Base-by-base conservation (phyloP, 148 eudicot species). In the Fallopia convolvulus region DNA sequence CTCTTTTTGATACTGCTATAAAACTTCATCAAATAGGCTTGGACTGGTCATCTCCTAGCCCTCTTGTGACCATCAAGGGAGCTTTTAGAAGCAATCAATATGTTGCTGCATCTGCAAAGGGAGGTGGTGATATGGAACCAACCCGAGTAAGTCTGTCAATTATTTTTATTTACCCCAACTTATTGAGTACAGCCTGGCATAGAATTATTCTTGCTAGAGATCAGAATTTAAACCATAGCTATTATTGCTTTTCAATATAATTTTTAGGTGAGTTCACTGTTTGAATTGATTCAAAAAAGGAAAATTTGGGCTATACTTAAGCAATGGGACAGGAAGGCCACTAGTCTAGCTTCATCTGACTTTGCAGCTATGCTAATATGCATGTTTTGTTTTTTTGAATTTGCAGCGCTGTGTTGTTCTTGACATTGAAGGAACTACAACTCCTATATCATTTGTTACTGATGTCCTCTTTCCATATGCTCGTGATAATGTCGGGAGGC, bases 361-460 rank as follows among this genome's bases (percentile, higher is more conserved):
- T 52, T 52, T 52, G 56, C 42, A 60, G 70, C 61, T 11, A 72
- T 75, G 26, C 74, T 75, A 58, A 72, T n/a, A n/a, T n/a, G n/a
- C n/a, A n/a, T 72, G 47, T 40, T 20, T 73, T 63, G 66, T 61
- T 40, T 30, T 70, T 12, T 5, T 76, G 75, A 36, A 76, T 23
- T 14, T 84, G 88, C 90, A 95, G 99, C 88, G 90, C 13, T 93
- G 94, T 86, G 84, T 95, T 84, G 97, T 95, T 74, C 93, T 95
- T 60, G 99, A 95, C 90, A 95, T 95, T 85, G 99, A 95, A 84
- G 99, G 99, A 81, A 95, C 99, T 41, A 91, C 97, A 5, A 95
- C 99, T 55, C 97, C 97, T n/a, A 95, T 95, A 81, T 89, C 97
- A 61, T 95, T 93, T 86, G 99, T 92, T 17, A 81, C 97, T 60